Evolutionary conservation across 169 alveolate species (phyloP).

Genomic region (Condylostoma magnum): DNA sequence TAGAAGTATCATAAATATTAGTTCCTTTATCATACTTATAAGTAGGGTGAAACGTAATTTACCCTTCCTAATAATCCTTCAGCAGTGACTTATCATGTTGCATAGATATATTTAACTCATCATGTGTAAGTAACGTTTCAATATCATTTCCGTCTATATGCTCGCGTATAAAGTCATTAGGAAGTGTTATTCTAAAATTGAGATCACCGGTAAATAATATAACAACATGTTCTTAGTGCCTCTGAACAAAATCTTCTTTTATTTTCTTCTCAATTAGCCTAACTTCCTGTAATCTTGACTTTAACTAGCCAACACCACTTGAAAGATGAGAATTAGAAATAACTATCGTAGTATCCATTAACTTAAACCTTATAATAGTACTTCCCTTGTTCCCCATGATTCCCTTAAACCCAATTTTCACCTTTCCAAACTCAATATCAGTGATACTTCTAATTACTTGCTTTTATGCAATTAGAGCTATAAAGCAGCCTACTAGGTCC

Average conservation of each 20-base stretch:
- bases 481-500: too few relatives aligned
- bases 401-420: conserved; percentile 29
- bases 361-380: not conserved
- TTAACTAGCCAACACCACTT: conserved; percentile 46
- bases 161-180: conserved; percentile 46
- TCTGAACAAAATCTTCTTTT: conserved; percentile 28
- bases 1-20: not conserved
- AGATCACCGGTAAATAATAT: conserved; percentile 13
- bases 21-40: conserved; percentile 14
- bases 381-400: conserved; percentile 27
- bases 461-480: too few relatives aligned
- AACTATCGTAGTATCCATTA: not conserved
- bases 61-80: not conserved
- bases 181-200: conserved; percentile 43
- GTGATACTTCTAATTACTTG: too few relatives aligned
- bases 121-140: too few relatives aligned
- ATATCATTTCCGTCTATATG: too few relatives aligned
- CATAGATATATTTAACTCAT: too few relatives aligned
- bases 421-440: conserved; percentile 56
- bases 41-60: conserved; percentile 16
- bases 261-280: conserved; percentile 52
- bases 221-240: conserved; percentile 11
- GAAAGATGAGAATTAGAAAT: conserved; percentile 13
- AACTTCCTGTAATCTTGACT: conserved; percentile 71
- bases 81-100: too few relatives aligned